Evolutionary conservation across 1,284 basidiomycete genomes (phyloP), one percentile per base, ranked within the genome.

Genomic region (Cryptococcus jaspeensis): DNA sequence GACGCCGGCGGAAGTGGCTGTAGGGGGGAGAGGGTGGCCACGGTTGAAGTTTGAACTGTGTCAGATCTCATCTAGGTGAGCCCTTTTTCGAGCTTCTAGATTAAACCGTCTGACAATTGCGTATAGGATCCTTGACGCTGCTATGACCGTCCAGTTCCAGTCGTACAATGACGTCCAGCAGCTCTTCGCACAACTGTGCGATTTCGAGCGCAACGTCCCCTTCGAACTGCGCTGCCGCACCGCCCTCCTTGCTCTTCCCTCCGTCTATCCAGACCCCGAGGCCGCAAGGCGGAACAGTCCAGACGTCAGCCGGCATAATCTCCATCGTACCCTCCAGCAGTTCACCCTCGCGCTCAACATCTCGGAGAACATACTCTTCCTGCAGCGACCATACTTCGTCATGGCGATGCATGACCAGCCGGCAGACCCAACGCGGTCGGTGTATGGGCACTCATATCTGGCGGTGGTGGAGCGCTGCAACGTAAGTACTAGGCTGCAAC

Each of bases 301-400:
- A 7, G 63, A 63, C 25, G 25, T 61, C 15, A 56, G 54, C 18
- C 41, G 61, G 28, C 52, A 60, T 25, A 61, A 67, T 41, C 47
- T 69, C 18, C 56, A 59, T 32, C 49, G 63, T 15, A 64, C 67
- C 3, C 61, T 63, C 32, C 65, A 68, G 58, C 69, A 69, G 55
- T 65, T 64, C 55, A 66, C 67, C 2, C 52, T 70, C 15, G 59
- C 61, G 9, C 56, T 70, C 9, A 69, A 66, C 51, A 56, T 67
- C n/a, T 58, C 61, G 8, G 68, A 70, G 44, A 58, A 59, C 32
- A 53, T 70, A 35, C 39, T 72, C 20, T 67, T 64, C 53, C 56
- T 72, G 12, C 63, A 65, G 22, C 47, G 70, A 41, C 69, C 68
- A 2, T 72, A 66, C 54, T 72, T 72, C 45, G 67, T 69, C 35